Base-by-base conservation (phyloP, 2,329 filamentous ascomycete species). In the Hansfordia pulvinata region DNA sequence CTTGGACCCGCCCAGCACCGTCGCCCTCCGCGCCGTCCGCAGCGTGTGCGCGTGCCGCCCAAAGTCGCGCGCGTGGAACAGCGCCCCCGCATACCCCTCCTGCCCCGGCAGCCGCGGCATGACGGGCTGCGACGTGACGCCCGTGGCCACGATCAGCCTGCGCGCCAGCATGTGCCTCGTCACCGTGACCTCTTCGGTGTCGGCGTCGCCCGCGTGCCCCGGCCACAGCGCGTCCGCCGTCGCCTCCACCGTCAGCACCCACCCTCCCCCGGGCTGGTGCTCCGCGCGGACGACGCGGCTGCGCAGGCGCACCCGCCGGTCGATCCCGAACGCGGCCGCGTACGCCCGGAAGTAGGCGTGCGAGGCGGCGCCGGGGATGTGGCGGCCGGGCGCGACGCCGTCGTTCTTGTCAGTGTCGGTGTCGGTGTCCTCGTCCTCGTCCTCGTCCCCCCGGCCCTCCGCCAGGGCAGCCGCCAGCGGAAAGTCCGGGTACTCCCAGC, bases 401-500 rank as follows among this genome's bases (percentile, higher is more conserved):
- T 60, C 60, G 12, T 61, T 60, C 6, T 54, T 48, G 31, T 63
- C 58, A 71, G 86, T 77, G 11, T 77, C 76, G 32, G 80, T 82
- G 39, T 83, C 80, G 1, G 71, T 69, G 40, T 69, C 84, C 46
- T 86, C 76, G 37, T 76, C n/a, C n/a, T n/a, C n/a, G n/a, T n/a
- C n/a, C n/a, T n/a, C n/a, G n/a, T n/a, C n/a, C n/a, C n/a, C n/a
- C n/a, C n/a, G n/a, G n/a, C 13, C 11, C 21, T 23, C 21, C 21
- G 13, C 21, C 12, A 23, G 21, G n/a, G n/a, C n/a, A n/a, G n/a
- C n/a, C n/a, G n/a, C n/a, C 42, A 46, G 44, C 10, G 41, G 39
- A n/a, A 48, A 43, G 24, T 58, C 55, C 4, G 49, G 46, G 28
- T 49, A 51, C 31, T 56, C 51, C 19, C 54, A 51, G 11, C 46